Evolutionary conservation across 1,284 basidiomycete genomes (phyloP), one percentile per base, ranked within the genome.

Genomic region (Trametes sp.): DNA sequence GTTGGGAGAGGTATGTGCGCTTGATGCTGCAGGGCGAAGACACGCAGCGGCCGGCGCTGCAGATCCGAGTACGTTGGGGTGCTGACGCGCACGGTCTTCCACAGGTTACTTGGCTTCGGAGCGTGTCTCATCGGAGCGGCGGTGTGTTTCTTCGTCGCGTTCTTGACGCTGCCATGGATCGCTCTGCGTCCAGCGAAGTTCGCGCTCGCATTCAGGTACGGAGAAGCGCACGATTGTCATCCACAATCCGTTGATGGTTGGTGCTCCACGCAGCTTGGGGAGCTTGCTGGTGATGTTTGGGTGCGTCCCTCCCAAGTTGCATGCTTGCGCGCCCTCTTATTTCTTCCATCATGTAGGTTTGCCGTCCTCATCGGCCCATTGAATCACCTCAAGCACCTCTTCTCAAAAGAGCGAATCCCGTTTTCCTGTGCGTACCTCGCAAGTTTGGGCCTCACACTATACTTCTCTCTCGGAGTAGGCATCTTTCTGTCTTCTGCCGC

Each of bases 141-240:
- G 42, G 92, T 96, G 1, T 99, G 97, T 80, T 99, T 99, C 83
- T 89, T 95, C 65, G 92, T 99, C 56, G 89, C 95, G 16, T 99
- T 99, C 81, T 75, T 98, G 64, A 96, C 94, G 16, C 81, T 98
- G 24, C 95, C 96, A 4, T 76, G 96, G 57, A 82, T 98, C 38
- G 90, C 89, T 8, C 68, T 96, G 56, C 92, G 92, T 60, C 94
- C 95, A 13, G 81, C 91, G 24, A 96, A 96, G 78, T 96, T 96
- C 74, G 95, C 94, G 0, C 80, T 96, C 21, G 87, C 94, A 0
- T 96, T 96, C 78, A 95, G 93, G 89, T 88, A 71, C 45, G 77
- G 49, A 28, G 26, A 21, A 21, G 10, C 31, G 24, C n/a, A 38
- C 2, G 5, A 35, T 35, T 13, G 28, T 33, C 2, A 9, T n/a